phyloP scores from a whole-genome alignment of 176 grass and related monocot genomes.

The Ampelocalamus luodianensis region DNA sequence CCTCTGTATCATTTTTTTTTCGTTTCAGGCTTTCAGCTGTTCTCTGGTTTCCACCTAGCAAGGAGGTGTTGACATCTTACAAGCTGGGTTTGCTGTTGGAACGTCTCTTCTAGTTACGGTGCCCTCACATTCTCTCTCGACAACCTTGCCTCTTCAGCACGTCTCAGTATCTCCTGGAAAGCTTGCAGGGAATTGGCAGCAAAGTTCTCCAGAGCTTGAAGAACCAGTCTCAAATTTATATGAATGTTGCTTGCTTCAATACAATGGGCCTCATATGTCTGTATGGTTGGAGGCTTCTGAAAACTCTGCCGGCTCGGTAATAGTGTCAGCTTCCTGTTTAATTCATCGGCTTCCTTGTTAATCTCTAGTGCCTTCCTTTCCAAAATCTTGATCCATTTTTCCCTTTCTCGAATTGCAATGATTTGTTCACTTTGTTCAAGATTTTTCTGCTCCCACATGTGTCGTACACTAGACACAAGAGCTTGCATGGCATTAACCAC shows the following conservation, averaged over 20 bases:
- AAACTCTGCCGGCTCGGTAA: slow-evolving; percentile 52
- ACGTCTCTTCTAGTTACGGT: background rate
- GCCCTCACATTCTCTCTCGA: slow-evolving; percentile 46
- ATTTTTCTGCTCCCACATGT: slow-evolving; percentile 62
- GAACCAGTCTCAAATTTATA: slow-evolving; percentile 51
- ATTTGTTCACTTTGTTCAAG: slow-evolving; percentile 57
- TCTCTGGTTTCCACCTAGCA: background rate
- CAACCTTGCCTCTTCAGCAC: slow-evolving; percentile 39
- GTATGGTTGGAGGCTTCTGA: slow-evolving; percentile 32
- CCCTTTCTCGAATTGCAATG: slow-evolving; percentile 57
- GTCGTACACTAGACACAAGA: slow-evolving; percentile 57
- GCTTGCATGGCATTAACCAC: slow-evolving; percentile 70
- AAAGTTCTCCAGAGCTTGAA: slow-evolving; percentile 65
- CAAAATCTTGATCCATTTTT: slow-evolving; percentile 64
- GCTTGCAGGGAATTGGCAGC: slow-evolving; percentile 53
- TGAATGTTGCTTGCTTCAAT: slow-evolving; percentile 57
- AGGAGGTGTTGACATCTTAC: slow-evolving; percentile 23
- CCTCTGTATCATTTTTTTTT: slow-evolving; percentile 19
- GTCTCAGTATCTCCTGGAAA: slow-evolving; percentile 59
- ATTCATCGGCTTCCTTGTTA: slow-evolving; percentile 64
- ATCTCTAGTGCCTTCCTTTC: slow-evolving; percentile 63
- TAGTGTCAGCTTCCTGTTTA: slow-evolving; percentile 73
- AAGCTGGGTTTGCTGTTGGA: slow-evolving; percentile 1
- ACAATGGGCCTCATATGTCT: slow-evolving; percentile 37
- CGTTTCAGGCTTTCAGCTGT: background rate